Evolutionary conservation across 371 early-diverging fungal genomes (phyloP).

Genomic region (Zychaea mexicana): DNA sequence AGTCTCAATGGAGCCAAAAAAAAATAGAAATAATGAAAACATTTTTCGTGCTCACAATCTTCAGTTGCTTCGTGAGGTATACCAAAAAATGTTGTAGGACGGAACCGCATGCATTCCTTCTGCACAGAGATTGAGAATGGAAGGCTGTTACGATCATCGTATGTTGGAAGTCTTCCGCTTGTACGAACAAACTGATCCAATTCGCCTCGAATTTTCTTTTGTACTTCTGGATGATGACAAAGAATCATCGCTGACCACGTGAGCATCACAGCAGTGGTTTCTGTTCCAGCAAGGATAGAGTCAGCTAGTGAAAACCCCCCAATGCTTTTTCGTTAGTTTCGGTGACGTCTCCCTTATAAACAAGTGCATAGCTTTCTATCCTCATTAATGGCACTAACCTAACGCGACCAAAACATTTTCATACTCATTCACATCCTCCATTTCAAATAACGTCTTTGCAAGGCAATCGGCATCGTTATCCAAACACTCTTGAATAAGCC

Average conservation of each 20-base stretch:
- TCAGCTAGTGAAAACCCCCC: no score
- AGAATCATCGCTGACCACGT: conserved; percentile 16
- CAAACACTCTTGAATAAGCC: conserved; percentile 9
- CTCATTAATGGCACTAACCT: not conserved
- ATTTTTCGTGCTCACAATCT: conserved; percentile 14
- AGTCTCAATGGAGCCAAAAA: not conserved
- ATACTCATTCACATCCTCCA: not conserved
- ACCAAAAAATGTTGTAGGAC: conserved; percentile 10
- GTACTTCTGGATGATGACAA: conserved; percentile 17
- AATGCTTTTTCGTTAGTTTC: no score
- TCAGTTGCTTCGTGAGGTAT: conserved; percentile 16
- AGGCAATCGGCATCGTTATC: conserved; percentile 15
- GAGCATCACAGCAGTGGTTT: conserved; percentile 15
- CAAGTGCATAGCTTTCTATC: no score
- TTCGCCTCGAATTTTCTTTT: conserved; percentile 13
- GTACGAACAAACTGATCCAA: conserved; percentile 10
- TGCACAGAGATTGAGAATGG: conserved; percentile 19
- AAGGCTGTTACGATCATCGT: conserved; percentile 13
- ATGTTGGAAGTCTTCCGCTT: conserved; percentile 16
- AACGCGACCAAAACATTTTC: not conserved
- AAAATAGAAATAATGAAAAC: no score
- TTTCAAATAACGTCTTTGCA: conserved; percentile 12
- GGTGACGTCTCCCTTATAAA: no score
- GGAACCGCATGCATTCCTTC: conserved; percentile 24
- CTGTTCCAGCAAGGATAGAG: conserved; percentile 19